Conservation (phyloP, 768 basidiomycete genomes). For the Leucocoprinus birnbaumii region DNA sequence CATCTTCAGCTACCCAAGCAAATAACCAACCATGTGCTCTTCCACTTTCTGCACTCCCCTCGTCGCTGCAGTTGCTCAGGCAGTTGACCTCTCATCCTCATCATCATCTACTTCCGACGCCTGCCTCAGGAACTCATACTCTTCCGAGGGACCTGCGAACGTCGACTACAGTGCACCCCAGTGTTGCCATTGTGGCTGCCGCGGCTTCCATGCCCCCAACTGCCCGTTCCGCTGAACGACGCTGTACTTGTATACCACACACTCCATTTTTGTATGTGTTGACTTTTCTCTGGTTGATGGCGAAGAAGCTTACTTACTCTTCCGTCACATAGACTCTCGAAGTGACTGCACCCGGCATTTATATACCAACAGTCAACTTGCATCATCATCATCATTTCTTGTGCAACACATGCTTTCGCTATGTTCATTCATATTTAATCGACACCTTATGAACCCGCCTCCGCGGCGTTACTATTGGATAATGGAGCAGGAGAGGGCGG, state of each 20-base stretch:
- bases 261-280: neutral
- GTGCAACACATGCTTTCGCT: slow-evolving; percentile 13
- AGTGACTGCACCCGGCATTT: slow-evolving; percentile 4
- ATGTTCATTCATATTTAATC: slow-evolving; percentile 13
- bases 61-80: slow-evolving; percentile 15
- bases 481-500: slow-evolving; percentile 9
- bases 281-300: neutral
- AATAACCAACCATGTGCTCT: slow-evolving; percentile 23
- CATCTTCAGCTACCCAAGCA: neutral
- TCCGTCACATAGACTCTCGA: slow-evolving; percentile 3
- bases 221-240: slow-evolving; percentile 54
- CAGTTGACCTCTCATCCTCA: slow-evolving; percentile 15
- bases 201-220: slow-evolving; percentile 53
- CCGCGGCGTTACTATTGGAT: slow-evolving; percentile 16
- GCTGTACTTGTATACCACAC: slow-evolving; percentile 1
- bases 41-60: slow-evolving; percentile 16
- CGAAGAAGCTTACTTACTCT: neutral
- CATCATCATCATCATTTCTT: slow-evolving; percentile 12
- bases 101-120: slow-evolving; percentile 18
- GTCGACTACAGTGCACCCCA: slow-evolving; percentile 62
- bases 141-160: slow-evolving; percentile 18
- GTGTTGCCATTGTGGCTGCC: slow-evolving; percentile 77
- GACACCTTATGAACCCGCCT: slow-evolving; percentile 15
- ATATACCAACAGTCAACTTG: slow-evolving; percentile 8
- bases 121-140: slow-evolving; percentile 18